phyloP scores from a whole-genome alignment of 345 rosid genomes.

The Citrus medica region DNA sequence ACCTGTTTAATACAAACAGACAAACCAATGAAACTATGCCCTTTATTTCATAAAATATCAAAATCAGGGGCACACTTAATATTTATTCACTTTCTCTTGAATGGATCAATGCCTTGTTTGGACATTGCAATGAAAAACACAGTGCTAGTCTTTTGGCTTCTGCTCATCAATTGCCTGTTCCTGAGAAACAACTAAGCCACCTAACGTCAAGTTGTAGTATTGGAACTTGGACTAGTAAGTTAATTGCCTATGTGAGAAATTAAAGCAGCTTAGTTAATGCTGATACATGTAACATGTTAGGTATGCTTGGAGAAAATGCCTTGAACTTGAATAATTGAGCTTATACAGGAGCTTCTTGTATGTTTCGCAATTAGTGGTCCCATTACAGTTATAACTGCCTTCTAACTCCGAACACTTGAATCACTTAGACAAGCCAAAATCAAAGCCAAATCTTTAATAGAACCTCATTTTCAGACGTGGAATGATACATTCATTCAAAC shows the following conservation, averaged over 20 bases:
- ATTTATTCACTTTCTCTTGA: neutral
- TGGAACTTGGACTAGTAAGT: neutral
- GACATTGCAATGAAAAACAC: neutral
- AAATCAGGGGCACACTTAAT: neutral
- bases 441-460: neutral
- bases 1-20: neutral
- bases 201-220: neutral
- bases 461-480: conserved; percentile 8
- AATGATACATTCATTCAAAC: conserved; percentile 7
- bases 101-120: neutral
- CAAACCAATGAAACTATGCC: neutral
- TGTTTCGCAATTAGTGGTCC: conserved; percentile 5
- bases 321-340: conserved; percentile 5
- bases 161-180: neutral
- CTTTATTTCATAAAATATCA: neutral
- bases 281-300: conserved; percentile 3
- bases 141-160: neutral
- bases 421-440: neutral
- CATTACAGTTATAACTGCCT: conserved; percentile 4
- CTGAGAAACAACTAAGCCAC: neutral
- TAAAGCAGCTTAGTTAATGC: neutral
- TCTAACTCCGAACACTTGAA: neutral
- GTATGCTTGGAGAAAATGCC: neutral
- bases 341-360: neutral
- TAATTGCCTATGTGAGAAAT: neutral